A percentile compares a stretch with the other conserved stretches of the same genome.
These are phyloP conservation scores for Naegleria lovaniensis DNA, from an alignment of 208 protist species.

Conservation along the genomic window DNA sequence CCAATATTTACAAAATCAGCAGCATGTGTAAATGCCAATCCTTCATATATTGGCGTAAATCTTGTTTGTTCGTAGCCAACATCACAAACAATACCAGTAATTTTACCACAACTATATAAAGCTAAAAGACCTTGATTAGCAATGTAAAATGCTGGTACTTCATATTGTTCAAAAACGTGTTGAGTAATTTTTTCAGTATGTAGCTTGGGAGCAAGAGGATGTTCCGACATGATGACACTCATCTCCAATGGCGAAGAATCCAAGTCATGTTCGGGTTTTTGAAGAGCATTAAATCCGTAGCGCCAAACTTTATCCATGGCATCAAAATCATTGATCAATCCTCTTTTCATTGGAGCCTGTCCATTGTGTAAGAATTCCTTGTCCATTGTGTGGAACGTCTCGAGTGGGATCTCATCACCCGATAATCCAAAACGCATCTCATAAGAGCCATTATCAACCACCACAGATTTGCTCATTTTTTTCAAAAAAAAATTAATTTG, in stretches of 20 bases:
- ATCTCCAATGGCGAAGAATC: slow-evolving; percentile 16
- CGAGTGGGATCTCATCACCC: slow-evolving; percentile 41
- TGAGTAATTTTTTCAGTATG: slow-evolving; percentile 74
- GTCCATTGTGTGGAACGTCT: slow-evolving; percentile 59
- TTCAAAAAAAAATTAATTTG: not conserved
- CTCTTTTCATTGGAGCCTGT: slow-evolving; percentile 42
- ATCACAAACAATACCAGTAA: slow-evolving; percentile 83
- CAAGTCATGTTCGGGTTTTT: not conserved
- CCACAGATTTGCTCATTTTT: not conserved
- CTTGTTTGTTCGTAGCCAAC: slow-evolving; percentile 70
- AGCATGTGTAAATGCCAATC: slow-evolving; percentile 69
- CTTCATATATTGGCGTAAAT: slow-evolving; percentile 80
- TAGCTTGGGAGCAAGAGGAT: slow-evolving; percentile 54
- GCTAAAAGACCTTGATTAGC: slow-evolving; percentile 68
- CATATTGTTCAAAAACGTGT: slow-evolving; percentile 59
- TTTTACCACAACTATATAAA: slow-evolving; percentile 81
- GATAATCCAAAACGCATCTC: not conserved
- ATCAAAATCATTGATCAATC: slow-evolving; percentile 46
- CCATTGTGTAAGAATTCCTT: not conserved
- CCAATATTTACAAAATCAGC: slow-evolving; percentile 55
- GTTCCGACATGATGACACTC: slow-evolving; percentile 46
- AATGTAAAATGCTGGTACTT: slow-evolving; percentile 45
- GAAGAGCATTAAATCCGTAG: not conserved
- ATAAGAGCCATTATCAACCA: slow-evolving; percentile 18
- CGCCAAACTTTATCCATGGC: slow-evolving; percentile 57